Percentiles rank a stretch among this genome's conserved stretches.
phyloP scores from a whole-genome alignment of 1,284 basidiomycete species.

The Pyrrhoderma lamaoense region DNA sequence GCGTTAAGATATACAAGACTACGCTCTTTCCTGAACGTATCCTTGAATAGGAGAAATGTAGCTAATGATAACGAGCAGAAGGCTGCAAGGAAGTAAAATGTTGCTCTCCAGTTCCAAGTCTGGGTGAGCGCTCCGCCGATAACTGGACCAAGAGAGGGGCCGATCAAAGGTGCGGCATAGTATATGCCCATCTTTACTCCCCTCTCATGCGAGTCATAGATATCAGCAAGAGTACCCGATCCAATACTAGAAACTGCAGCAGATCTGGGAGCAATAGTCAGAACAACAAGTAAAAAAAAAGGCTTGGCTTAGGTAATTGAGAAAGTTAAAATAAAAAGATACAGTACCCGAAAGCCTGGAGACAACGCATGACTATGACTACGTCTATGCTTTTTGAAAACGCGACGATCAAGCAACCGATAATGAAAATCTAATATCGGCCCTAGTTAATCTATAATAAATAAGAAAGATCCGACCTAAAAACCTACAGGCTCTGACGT shows the following conservation, averaged over 20 bases:
- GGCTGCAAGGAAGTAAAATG: constrained; percentile 75
- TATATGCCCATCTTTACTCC: constrained; percentile 77
- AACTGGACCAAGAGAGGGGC: constrained; percentile 66
- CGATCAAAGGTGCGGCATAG: constrained; percentile 55
- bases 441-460: background rate
- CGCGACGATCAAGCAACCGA: constrained; percentile 58
- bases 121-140: constrained; percentile 61
- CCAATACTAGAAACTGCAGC: constrained; percentile 74
- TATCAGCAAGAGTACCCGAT: constrained; percentile 75
- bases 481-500: constrained; percentile 37
- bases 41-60: constrained; percentile 66
- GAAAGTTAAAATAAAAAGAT: constrained; percentile 13
- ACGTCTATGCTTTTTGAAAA: constrained; percentile 51
- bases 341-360: constrained; percentile 56
- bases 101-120: constrained; percentile 66
- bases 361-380: constrained; percentile 65
- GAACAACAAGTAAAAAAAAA: constrained; percentile 1
- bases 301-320: constrained; percentile 18
- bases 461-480: background rate
- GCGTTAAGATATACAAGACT: constrained; percentile 69
- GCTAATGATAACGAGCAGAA: constrained; percentile 49
- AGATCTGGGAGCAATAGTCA: constrained; percentile 40
- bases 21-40: constrained; percentile 78
- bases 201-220: constrained; percentile 72
- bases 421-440: constrained; percentile 32